phyloP scores from a whole-genome alignment of 345 rosid genomes.

The Hibiscus mutabilis region DNA sequence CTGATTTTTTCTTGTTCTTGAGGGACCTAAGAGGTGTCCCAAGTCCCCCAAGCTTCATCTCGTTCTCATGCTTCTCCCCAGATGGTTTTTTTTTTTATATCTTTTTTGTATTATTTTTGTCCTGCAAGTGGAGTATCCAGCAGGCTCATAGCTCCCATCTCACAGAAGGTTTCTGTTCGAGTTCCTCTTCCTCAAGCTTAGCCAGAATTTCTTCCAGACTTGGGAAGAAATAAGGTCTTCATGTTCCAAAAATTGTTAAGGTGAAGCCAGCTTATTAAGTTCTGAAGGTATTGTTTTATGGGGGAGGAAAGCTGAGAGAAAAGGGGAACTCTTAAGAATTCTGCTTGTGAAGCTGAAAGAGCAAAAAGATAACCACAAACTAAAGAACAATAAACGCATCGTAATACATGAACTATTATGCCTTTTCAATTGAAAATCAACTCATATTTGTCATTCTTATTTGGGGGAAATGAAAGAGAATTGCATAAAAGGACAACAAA shows the following conservation, averaged over 20 bases:
- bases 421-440: not conserved
- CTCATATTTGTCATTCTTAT: not conserved
- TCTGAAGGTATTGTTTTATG: slow-evolving; percentile 47
- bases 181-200: slow-evolving; percentile 69
- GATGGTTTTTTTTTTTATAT: slow-evolving; percentile 65
- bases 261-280: slow-evolving; percentile 36
- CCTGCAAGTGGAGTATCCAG: slow-evolving; percentile 97
- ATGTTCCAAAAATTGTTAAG: slow-evolving; percentile 35
- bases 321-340: slow-evolving; percentile 14
- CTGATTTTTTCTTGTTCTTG: slow-evolving; percentile 68
- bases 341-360: not conserved
- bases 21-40: slow-evolving; percentile 90
- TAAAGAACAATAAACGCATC: not conserved
- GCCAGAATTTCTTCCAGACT: slow-evolving; percentile 68
- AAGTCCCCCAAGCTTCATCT: slow-evolving; percentile 94
- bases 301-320: slow-evolving; percentile 70
- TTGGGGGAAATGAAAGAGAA: not conserved
- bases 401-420: not conserved
- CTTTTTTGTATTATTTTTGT: slow-evolving; percentile 73
- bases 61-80: slow-evolving; percentile 61
- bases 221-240: slow-evolving; percentile 60
- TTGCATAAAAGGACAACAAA: too few species aligned
- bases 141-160: slow-evolving; percentile 99
- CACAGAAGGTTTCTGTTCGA: slow-evolving; percentile 44
- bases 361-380: not conserved